A percentile compares a stretch with the other conserved stretches of the same genome.
phyloP scores from a whole-genome alignment of 305 asterid species.

The Rubia peregrina region DNA sequence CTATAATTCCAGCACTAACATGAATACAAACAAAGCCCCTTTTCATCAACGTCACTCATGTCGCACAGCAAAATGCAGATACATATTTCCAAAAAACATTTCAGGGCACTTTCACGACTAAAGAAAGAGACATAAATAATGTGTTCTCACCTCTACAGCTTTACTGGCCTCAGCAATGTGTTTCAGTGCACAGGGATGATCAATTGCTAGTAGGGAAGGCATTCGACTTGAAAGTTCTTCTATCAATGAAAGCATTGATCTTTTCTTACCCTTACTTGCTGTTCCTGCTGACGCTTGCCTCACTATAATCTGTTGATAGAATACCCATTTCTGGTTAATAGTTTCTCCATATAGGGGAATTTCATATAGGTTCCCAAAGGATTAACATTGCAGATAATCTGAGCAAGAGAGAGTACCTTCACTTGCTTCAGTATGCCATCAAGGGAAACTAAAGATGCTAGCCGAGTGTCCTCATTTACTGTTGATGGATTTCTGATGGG shows the following conservation, averaged over 20 bases:
- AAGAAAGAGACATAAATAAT: not conserved
- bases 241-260: constrained; percentile 57
- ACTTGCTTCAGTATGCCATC: constrained; percentile 88
- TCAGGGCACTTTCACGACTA: constrained; percentile 14
- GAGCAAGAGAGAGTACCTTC: constrained; percentile 48
- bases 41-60: not conserved
- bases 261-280: constrained; percentile 76
- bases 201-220: constrained; percentile 94
- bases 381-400: not conserved
- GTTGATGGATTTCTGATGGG: constrained; percentile 90
- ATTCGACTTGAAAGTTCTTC: constrained; percentile 78
- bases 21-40: not conserved
- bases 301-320: constrained; percentile 58
- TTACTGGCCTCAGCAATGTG: constrained; percentile 84
- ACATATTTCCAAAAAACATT: not conserved
- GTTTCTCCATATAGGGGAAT: constrained; percentile 17
- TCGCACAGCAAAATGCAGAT: not conserved
- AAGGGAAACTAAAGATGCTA: constrained; percentile 90
- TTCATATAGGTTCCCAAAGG: not conserved
- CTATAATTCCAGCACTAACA: not conserved
- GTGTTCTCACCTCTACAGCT: constrained; percentile 55
- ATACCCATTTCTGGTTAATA: constrained; percentile 5
- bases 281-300: constrained; percentile 64
- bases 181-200: constrained; percentile 87
- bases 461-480: constrained; percentile 96